These are phyloP conservation scores for Guadua angustifolia DNA, from an alignment of 176 grass and related monocot species.

Conservation along the genomic window DNA sequence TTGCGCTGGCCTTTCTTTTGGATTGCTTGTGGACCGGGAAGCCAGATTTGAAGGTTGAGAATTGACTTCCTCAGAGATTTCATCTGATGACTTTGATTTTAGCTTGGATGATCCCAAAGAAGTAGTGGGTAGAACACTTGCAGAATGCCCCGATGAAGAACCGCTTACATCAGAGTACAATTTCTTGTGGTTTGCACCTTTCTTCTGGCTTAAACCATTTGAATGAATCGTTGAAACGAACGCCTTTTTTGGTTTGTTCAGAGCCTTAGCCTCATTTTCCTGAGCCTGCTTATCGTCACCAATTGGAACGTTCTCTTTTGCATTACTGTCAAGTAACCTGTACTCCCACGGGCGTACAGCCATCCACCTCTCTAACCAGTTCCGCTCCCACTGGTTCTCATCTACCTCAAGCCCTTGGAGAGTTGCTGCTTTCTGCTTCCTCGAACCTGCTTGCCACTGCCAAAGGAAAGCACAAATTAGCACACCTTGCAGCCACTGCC, in stretches of 20 bases:
- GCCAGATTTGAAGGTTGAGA: constrained; percentile 51
- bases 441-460: constrained; percentile 86
- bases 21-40: constrained; percentile 72
- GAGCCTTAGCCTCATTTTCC: constrained; percentile 46
- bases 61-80: constrained; percentile 63
- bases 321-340: constrained; percentile 70
- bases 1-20: constrained; percentile 67
- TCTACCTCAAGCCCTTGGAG: constrained; percentile 59
- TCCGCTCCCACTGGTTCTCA: constrained; percentile 78
- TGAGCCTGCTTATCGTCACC: constrained; percentile 34
- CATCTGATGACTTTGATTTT: constrained; percentile 49
- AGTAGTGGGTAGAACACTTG: constrained; percentile 29
- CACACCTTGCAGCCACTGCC: constrained; percentile 38
- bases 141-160: constrained; percentile 62
- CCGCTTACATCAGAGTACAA: constrained; percentile 69
- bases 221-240: constrained; percentile 6
- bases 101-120: constrained; percentile 51
- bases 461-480: constrained; percentile 41
- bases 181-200: constrained; percentile 44
- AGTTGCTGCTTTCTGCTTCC: constrained; percentile 56
- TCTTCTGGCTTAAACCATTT: constrained; percentile 44
- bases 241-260: constrained; percentile 50
- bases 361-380: constrained; percentile 98
- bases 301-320: constrained; percentile 54
- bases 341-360: constrained; percentile 95